These are phyloP conservation scores for Phytophthora parvispora DNA, from an alignment of 352 stramenopile genomes.

Conservation along the genomic window DNA sequence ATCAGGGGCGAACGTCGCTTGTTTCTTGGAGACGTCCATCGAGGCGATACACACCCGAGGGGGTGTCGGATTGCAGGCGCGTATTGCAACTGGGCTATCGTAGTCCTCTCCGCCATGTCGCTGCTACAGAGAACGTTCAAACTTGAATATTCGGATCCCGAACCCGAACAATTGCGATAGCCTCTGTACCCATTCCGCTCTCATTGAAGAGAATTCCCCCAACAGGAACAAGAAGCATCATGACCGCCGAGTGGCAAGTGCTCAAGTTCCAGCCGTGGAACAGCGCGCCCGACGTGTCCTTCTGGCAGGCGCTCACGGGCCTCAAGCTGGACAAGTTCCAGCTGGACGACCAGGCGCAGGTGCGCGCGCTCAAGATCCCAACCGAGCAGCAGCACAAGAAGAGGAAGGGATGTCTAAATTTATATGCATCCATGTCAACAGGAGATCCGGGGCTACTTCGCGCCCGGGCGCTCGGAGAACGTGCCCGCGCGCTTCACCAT, in stretches of 20 bases:
- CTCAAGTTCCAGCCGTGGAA: constrained; percentile 88
- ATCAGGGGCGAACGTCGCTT: no score
- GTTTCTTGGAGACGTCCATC: no score
- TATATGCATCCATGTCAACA: no score
- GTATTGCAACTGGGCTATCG: no score
- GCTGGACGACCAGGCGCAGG: constrained; percentile 76
- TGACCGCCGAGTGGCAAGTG: constrained; percentile 40
- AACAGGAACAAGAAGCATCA: not conserved
- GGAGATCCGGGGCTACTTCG: constrained; percentile 75
- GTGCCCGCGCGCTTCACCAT: constrained; percentile 81
- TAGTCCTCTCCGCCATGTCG: no score
- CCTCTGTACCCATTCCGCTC: not conserved
- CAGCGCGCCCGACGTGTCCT: constrained; percentile 83
- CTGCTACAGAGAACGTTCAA: no score
- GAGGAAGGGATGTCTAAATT: constrained; percentile 1
- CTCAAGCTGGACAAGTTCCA: constrained; percentile 90
- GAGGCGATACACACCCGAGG: no score
- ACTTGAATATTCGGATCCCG: not conserved
- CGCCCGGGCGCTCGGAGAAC: constrained; percentile 59
- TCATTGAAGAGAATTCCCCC: not conserved
- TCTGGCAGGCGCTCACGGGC: constrained; percentile 83
- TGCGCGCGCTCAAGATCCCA: constrained; percentile 9
- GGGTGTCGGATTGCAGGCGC: no score
- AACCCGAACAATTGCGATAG: not conserved
- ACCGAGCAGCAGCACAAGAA: not conserved